phyloP scores from a whole-genome alignment of 2,329 filamentous ascomycete species.

The Penicillium sp. region DNA sequence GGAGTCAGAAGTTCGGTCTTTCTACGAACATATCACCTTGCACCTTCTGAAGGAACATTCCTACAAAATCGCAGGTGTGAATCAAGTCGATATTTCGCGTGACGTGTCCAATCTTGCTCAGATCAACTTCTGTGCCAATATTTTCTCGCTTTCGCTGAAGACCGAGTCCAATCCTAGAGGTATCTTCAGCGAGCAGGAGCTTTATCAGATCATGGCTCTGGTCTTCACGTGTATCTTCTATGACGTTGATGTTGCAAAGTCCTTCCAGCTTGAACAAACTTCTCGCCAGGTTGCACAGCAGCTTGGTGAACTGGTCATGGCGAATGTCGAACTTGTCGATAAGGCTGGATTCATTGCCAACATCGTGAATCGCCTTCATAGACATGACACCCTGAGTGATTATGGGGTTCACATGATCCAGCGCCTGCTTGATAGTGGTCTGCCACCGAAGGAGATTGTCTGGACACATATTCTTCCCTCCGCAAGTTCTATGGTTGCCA shows the following conservation, averaged over 20 bases:
- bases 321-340: conserved; percentile 53
- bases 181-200: conserved; percentile 58
- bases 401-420: conserved; percentile 63
- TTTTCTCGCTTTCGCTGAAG: conserved; percentile 62
- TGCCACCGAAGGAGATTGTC: conserved; percentile 55
- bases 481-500: conserved; percentile 59
- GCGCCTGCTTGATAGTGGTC: conserved; percentile 53
- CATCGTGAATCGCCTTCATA: conserved; percentile 46
- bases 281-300: conserved; percentile 52
- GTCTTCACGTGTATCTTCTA: conserved; percentile 61
- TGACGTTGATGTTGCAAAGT: conserved; percentile 57
- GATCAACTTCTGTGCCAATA: conserved; percentile 58
- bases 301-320: conserved; percentile 55
- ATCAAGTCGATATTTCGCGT: conserved; percentile 54
- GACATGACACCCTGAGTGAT: conserved; percentile 49
- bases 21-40: conserved; percentile 54
- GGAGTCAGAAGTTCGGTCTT: conserved; percentile 50
- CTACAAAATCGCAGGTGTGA: conserved; percentile 50
- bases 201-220: conserved; percentile 58
- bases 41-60: conserved; percentile 50
- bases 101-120: conserved; percentile 58
- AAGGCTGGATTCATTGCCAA: conserved; percentile 46
- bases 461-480: conserved; percentile 64
- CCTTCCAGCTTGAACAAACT: conserved; percentile 56
- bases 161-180: conserved; percentile 55